Evolutionary conservation across 176 grass and related monocot genomes (phyloP), one percentile per base, ranked within the genome.

Genomic region (Eragrostis nindensis): DNA sequence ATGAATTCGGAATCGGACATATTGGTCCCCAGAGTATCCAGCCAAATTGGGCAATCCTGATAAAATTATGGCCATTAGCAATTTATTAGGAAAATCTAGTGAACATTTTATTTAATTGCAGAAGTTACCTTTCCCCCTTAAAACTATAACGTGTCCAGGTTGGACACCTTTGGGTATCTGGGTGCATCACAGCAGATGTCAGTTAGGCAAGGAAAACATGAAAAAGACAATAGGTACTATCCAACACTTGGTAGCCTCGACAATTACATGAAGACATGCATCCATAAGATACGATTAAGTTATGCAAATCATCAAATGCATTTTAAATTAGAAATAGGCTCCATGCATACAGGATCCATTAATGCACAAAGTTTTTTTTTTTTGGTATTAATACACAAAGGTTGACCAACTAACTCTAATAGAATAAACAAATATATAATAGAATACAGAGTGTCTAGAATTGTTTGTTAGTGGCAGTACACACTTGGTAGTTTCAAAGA

Each of bases 81-180:
- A 24, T 74, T 77, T 13, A 75, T 18, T 24, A 75, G 2, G 57
- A 80, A 63, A 70, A 36, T 74, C 11, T 47, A 48, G 60, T 32
- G 13, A 57, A 15, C 53, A 80, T 49, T 73, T 73, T 66, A 62
- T 68, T 61, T 62, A 85, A 41, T 72, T 60, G 62, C 50, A 69
- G 16, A 70, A 44, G 26, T 24, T 97, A 98, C 95, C 95, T 98
- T 90, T 98, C 11, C 95, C 95, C 86, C 95, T 94, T 84, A 98
- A 87, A 85, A 91, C 71, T 43, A 91, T 42, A 73, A 81, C 44
- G 50, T 98, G 90, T 48, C 95, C 95, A 54, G 90, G 90, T 82
- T 98, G 92, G 46, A 94, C 88, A 77, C 95, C 95, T 89, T 87
- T 94, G 22, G 95, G 95, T 89, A 94, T 94, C 95, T 98, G 84